phyloP scores from a whole-genome alignment of 345 rosid species.

The Abelmoschus esculentus region DNA sequence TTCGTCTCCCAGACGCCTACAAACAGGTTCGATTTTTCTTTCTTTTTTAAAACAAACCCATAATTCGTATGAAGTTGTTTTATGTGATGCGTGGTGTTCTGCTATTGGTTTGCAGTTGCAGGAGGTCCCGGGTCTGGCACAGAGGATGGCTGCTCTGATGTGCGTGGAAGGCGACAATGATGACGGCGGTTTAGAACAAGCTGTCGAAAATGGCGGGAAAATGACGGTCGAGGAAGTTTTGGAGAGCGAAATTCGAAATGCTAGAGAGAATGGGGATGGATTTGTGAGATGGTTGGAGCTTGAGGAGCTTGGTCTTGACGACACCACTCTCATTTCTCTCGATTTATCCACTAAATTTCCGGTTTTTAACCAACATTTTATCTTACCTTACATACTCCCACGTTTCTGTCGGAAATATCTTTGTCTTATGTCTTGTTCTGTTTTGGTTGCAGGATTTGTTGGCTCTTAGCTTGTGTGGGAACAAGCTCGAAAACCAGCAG shows the following conservation, averaged over 20 bases:
- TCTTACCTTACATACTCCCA: too few species aligned
- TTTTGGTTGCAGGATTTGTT: slow-evolving; percentile 47
- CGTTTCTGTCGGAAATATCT: neutral
- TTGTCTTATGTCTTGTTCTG: neutral
- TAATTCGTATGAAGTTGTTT: neutral
- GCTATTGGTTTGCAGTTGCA: slow-evolving; percentile 47
- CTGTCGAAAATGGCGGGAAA: slow-evolving; percentile 23
- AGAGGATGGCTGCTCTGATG: slow-evolving; percentile 90
- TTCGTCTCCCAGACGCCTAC: slow-evolving; percentile 73
- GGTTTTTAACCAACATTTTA: slow-evolving; percentile 23
- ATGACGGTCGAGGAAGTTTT: slow-evolving; percentile 38
- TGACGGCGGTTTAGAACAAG: slow-evolving; percentile 30
- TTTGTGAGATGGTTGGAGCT: slow-evolving; percentile 64
- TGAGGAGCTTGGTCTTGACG: slow-evolving; percentile 38
- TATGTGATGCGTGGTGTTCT: neutral
- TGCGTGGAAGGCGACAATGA: slow-evolving; percentile 53
- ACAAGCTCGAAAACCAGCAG: slow-evolving; percentile 56
- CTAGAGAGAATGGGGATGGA: slow-evolving; percentile 41
- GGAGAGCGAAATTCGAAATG: slow-evolving; percentile 40
- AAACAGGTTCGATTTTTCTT: slow-evolving; percentile 35
- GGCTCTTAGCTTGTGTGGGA: slow-evolving; percentile 75
- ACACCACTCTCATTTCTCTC: slow-evolving; percentile 48
- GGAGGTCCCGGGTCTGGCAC: slow-evolving; percentile 81
- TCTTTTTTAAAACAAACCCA: neutral
- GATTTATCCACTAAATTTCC: slow-evolving; percentile 52